These are phyloP conservation scores for Colletotrichum gigasporum DNA, from an alignment of 2,329 filamentous ascomycete species.

Conservation along the genomic window DNA sequence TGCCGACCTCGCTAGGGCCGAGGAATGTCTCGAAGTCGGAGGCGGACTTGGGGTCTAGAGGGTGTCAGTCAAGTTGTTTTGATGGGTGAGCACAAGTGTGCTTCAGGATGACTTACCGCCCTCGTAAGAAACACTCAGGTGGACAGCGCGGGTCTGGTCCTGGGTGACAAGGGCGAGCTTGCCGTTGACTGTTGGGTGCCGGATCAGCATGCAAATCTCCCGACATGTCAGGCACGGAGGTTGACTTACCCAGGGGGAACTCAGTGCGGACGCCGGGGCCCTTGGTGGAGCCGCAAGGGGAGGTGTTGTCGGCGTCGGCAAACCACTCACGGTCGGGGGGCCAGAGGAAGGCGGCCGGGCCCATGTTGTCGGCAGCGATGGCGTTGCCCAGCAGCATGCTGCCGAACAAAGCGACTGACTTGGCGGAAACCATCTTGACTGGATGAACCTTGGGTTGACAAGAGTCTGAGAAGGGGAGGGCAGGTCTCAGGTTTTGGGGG, in stretches of 20 bases:
- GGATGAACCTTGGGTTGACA: slow-evolving; percentile 7
- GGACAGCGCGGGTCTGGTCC: slow-evolving; percentile 64
- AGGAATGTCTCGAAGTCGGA: slow-evolving; percentile 52
- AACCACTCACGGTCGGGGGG: slow-evolving; percentile 66
- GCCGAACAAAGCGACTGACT: slow-evolving; percentile 20
- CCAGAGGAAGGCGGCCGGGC: slow-evolving; percentile 68
- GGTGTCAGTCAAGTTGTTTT: neutral
- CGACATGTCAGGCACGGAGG: too few species aligned
- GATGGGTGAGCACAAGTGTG: neutral
- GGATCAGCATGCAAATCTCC: neutral
- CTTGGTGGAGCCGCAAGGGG: slow-evolving; percentile 64
- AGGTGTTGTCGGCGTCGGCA: slow-evolving; percentile 62
- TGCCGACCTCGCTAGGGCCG: slow-evolving; percentile 43
- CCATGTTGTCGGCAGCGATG: slow-evolving; percentile 46
- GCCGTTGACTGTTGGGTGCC: slow-evolving; percentile 56
- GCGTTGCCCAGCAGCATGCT: slow-evolving; percentile 29
- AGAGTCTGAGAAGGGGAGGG: slow-evolving; percentile 10
- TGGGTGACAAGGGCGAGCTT: slow-evolving; percentile 65
- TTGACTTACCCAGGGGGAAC: slow-evolving; percentile 61
- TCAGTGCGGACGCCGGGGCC: slow-evolving; percentile 59
- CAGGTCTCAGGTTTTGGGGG: slow-evolving; percentile 3
- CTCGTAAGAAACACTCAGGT: slow-evolving; percentile 62
- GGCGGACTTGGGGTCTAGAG: slow-evolving; percentile 48
- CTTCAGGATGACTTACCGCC: slow-evolving; percentile 48
- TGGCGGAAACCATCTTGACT: slow-evolving; percentile 32